These are phyloP conservation scores for Hymenoscyphus salicellus DNA, from an alignment of 2,329 filamentous ascomycete species.

Conservation along the genomic window DNA sequence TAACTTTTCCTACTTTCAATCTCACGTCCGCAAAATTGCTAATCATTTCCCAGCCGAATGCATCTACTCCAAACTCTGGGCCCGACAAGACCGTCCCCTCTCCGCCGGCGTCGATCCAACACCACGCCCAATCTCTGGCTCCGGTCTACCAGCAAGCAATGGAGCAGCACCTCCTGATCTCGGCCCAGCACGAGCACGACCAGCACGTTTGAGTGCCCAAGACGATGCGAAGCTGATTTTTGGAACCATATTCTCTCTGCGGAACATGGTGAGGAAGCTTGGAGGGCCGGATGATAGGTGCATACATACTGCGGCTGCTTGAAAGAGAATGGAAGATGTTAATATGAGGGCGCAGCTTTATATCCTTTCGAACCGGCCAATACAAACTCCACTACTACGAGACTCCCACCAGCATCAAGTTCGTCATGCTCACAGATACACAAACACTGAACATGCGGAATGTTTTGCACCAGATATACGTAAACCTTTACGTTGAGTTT, in stretches of 20 bases:
- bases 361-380: conserved; percentile 86
- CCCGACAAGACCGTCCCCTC: conserved; percentile 35
- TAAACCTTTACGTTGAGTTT: conserved; percentile 96
- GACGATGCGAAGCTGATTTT: conserved; percentile 98
- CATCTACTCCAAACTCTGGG: conserved; percentile 89
- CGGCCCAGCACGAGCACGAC: conserved; percentile 33
- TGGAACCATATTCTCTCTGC: conserved; percentile 90
- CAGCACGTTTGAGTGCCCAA: conserved; percentile 45
- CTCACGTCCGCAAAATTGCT: conserved; percentile 12
- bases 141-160: conserved; percentile 45
- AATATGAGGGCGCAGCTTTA: conserved; percentile 58
- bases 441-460: conserved; percentile 86
- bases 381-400: conserved; percentile 99
- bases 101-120: conserved; percentile 43
- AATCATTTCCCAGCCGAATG: conserved; percentile 70
- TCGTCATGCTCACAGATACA: conserved; percentile 93
- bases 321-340: not conserved
- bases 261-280: conserved; percentile 95
- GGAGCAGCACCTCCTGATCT: conserved; percentile 33
- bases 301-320: not conserved
- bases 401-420: conserved; percentile 91
- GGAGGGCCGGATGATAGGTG: conserved; percentile 83
- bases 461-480: conserved; percentile 96
- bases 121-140: conserved; percentile 48
- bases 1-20: conserved; percentile 38